Evolutionary conservation across 306 rosid genomes (phyloP), one percentile per base, ranked within the genome.

Genomic region (Inga oerstediana): DNA sequence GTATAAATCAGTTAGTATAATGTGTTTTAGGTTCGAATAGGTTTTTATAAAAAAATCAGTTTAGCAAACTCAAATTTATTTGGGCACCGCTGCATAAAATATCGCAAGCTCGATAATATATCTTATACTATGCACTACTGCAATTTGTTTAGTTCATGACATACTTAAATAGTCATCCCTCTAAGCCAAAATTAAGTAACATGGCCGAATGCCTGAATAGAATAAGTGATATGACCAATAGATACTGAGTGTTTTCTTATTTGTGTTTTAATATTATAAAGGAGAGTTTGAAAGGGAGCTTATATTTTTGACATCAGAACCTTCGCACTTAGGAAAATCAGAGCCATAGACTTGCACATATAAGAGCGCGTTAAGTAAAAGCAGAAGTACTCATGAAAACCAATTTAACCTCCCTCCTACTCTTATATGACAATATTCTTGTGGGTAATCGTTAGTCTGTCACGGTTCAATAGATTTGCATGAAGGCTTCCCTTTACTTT

Each of bases 261-360:
- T 44, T 83, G 85, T 11, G 74, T 86, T 32, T 86, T 67, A 27
- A 89, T 85, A 41, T 45, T 84, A 41, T 79, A 81, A 5, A 89
- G 84, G 4, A 89, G 85, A 30, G 27, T 80, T 78, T 86, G 89
- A 72, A 89, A 84, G 39, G 88, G 88, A 45, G 84, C 78, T 84
- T 85, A 84, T 85, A 88, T 81, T 73, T 86, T 88, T 3, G 90
- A 75, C 66, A 75, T 70, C 41, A 88, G 87, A 34, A 90, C 89
- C 80, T 88, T 87, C 4, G 2, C 3, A 88, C 14, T 84, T 87
- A 0, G 74, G 72, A 37, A 87, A 80, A 80, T 90, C 84, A 2
- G 30, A 58, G 34, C 69, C 87, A 20, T 74, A 78, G 22, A 70
- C 72, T 8, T 44, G 79, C 79, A 84, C 88, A 54, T 89, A 72